phyloP scores from a whole-genome alignment of 495 filamentous ascomycete species.

The Neurospora sp. region DNA sequence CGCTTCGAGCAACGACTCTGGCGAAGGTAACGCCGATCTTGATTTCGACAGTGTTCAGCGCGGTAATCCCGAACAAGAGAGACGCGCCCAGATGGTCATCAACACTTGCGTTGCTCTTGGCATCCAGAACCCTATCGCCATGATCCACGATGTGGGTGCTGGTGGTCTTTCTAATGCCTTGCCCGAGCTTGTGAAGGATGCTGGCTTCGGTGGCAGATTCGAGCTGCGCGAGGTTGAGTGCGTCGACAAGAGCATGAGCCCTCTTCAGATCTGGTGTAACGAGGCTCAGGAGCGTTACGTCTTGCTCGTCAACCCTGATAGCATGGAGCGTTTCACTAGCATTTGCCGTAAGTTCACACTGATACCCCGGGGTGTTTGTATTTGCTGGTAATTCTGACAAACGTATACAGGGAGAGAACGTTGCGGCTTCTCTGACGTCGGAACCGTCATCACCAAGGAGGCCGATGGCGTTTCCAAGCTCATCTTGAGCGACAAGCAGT shows the following conservation, averaged over 20 bases:
- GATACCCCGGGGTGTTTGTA: background rate
- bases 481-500: conserved; percentile 73
- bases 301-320: conserved; percentile 64
- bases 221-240: conserved; percentile 88
- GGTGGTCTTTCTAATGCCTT: conserved; percentile 91
- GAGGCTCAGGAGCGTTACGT: conserved; percentile 97
- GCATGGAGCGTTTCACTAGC: conserved; percentile 70
- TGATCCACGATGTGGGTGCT: conserved; percentile 96
- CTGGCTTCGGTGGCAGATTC: conserved; percentile 76
- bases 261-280: conserved; percentile 93
- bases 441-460: conserved; percentile 59
- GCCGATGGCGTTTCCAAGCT: conserved; percentile 54
- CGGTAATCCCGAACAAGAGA: conserved; percentile 90
- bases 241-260: conserved; percentile 83
- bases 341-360: conserved; percentile 52
- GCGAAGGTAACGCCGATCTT: conserved; percentile 77
- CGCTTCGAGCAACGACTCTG: conserved; percentile 80
- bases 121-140: conserved; percentile 74
- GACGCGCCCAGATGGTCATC: conserved; percentile 93
- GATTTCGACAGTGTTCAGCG: conserved; percentile 96
- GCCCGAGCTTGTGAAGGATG: conserved; percentile 78
- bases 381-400: conserved; percentile 3
- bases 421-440: conserved; percentile 90
- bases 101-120: conserved; percentile 83
- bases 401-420: conserved; percentile 53